phyloP scores from a whole-genome alignment of 257 asterid species.

The Buddleja alternifolia region DNA sequence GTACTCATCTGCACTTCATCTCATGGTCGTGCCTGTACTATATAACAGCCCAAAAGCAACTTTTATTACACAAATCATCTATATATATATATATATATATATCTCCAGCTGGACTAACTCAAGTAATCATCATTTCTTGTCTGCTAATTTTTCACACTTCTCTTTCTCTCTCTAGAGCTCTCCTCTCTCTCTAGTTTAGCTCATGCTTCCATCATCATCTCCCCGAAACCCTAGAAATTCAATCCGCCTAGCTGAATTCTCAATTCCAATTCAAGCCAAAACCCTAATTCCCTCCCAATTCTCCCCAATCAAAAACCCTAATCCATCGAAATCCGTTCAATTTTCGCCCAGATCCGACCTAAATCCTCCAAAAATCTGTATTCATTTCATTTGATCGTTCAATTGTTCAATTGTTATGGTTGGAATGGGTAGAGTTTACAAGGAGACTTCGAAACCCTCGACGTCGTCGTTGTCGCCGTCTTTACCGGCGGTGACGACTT shows the following conservation, averaged over 20 bases:
- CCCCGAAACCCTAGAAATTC: slow-evolving; percentile 41
- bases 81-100: too few relatives aligned
- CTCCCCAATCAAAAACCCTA: slow-evolving; percentile 21
- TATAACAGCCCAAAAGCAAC: neutral
- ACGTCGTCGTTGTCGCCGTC: slow-evolving; percentile 46
- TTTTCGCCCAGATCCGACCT: slow-evolving; percentile 26
- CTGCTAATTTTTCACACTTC: slow-evolving; percentile 17
- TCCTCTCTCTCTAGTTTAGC: slow-evolving; percentile 19
- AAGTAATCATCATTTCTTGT: neutral
- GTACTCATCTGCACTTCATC: neutral
- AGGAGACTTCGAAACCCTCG: slow-evolving; percentile 46
- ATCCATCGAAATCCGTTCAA: slow-evolving; percentile 17
- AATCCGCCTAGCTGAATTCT: slow-evolving; percentile 15
- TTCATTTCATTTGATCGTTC: neutral
- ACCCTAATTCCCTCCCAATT: slow-evolving; percentile 32
- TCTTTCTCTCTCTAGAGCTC: neutral
- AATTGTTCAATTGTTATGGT: slow-evolving; percentile 27
- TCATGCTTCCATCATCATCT: slow-evolving; percentile 17
- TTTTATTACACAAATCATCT: neutral
- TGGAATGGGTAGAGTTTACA: slow-evolving; percentile 67
- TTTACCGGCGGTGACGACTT: slow-evolving; percentile 59
- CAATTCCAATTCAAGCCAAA: slow-evolving; percentile 21
- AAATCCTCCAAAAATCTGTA: slow-evolving; percentile 5
- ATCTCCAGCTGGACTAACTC: slow-evolving; percentile 1
- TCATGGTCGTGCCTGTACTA: neutral